Conservation (phyloP, 202 grass and related monocot species). For the Hordeum pubiflorum region DNA sequence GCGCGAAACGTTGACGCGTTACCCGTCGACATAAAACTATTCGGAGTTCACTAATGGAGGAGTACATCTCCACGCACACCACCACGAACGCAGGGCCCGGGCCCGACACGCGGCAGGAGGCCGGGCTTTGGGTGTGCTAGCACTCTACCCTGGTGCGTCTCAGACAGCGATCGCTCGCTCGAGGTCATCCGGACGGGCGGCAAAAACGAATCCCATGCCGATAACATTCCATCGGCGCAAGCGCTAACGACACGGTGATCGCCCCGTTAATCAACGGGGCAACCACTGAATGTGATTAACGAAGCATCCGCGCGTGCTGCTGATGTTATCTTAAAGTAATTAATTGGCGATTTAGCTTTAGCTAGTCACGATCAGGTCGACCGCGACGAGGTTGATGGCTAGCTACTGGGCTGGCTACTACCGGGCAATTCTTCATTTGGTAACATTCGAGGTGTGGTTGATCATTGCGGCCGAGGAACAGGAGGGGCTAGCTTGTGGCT, state of each 20-base stretch:
- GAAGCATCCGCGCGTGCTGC: neutral
- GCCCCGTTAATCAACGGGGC: neutral
- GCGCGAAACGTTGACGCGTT: conserved; percentile 6
- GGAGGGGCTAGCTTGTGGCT: neutral
- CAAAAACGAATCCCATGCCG: neutral
- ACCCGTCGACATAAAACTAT: conserved; percentile 1
- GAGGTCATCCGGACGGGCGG: no score
- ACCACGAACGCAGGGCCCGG: neutral
- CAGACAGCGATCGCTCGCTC: neutral
- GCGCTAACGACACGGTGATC: neutral
- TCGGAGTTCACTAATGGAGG: neutral
- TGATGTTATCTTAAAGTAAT: neutral
- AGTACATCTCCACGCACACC: neutral
- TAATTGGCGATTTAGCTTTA: neutral
- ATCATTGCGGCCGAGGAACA: neutral
- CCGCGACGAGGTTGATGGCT: neutral
- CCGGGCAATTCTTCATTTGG: conserved; percentile 10
- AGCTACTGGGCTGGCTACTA: neutral
- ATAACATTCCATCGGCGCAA: neutral
- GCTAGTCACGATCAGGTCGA: neutral
- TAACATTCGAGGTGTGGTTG: neutral
- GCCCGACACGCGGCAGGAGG: conserved; percentile 14
- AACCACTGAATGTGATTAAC: neutral
- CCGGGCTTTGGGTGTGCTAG: conserved; percentile 1
- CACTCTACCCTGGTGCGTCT: neutral